Percentiles rank a stretch among this genome's conserved stretches.
These are phyloP conservation scores for Cadophora sp. DNA, from an alignment of 2,329 filamentous ascomycete species.

Conservation along the genomic window DNA sequence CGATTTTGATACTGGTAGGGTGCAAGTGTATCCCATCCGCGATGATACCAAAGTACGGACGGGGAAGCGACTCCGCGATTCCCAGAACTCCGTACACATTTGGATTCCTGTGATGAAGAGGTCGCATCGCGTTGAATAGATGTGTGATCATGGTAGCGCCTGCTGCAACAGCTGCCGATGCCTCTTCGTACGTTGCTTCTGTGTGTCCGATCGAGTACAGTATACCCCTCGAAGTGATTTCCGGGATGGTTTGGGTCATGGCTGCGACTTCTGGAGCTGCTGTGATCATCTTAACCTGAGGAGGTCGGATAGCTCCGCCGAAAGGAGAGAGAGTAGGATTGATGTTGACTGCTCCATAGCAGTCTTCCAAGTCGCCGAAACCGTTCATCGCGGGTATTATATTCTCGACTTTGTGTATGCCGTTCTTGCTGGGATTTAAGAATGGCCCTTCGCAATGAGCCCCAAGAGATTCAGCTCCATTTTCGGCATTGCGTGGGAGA, in stretches of 20 bases:
- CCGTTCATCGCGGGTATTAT: conserved; percentile 65
- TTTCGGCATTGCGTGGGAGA: conserved; percentile 59
- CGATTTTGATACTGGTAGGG: conserved; percentile 86
- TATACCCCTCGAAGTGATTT: conserved; percentile 70
- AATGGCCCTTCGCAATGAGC: conserved; percentile 94
- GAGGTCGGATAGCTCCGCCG: conserved; percentile 44
- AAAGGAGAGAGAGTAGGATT: conserved; percentile 45
- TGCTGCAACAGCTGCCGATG: conserved; percentile 70
- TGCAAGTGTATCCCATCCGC: conserved; percentile 91
- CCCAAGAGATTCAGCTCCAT: conserved; percentile 86
- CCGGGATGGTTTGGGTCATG: conserved; percentile 72
- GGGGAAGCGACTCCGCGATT: conserved; percentile 56
- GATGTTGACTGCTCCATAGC: conserved; percentile 78
- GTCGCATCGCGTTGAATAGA: conserved; percentile 92
- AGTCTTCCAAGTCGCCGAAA: conserved; percentile 69
- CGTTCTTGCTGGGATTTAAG: conserved; percentile 81
- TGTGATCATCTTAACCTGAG: conserved; percentile 77
- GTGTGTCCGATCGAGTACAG: conserved; percentile 85
- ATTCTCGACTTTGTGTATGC: conserved; percentile 80
- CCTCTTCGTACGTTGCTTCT: conserved; percentile 85
- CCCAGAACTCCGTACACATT: conserved; percentile 89
- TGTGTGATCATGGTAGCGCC: conserved; percentile 92
- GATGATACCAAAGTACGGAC: conserved; percentile 88
- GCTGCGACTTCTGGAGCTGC: conserved; percentile 81
- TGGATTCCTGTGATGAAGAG: conserved; percentile 88